A percentile compares a stretch with the other conserved stretches of the same genome.
phyloP scores from a whole-genome alignment of 2,329 filamentous ascomycete species.

The Ophiocordyceps camponoti-leonardi region DNA sequence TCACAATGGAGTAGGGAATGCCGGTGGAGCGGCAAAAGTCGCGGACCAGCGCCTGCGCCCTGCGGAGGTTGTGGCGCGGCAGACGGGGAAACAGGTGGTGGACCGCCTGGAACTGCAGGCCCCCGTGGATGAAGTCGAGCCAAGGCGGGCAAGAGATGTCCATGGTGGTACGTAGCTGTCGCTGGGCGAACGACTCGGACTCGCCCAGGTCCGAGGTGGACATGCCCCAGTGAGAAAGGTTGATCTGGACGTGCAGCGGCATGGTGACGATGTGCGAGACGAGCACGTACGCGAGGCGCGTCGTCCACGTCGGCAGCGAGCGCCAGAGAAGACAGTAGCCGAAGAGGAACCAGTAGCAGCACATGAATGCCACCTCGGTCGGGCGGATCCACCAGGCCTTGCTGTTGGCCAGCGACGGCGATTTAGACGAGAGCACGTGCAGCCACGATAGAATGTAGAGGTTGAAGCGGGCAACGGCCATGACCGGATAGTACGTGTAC shows the following conservation, averaged over 20 bases:
- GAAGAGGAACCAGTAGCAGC: conserved; percentile 74
- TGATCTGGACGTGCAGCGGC: conserved; percentile 78
- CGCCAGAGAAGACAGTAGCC: conserved; percentile 59
- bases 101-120: conserved; percentile 76
- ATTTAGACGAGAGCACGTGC: conserved; percentile 35
- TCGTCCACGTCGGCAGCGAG: conserved; percentile 6
- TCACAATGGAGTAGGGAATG: conserved; percentile 73
- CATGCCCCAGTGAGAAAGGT: conserved; percentile 86
- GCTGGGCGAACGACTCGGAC: conserved; percentile 74
- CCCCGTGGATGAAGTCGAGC: conserved; percentile 81
- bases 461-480: conserved; percentile 73
- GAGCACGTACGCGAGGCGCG: conserved; percentile 56
- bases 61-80: conserved; percentile 68
- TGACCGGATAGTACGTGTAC: conserved; percentile 68
- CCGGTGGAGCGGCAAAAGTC: conserved; percentile 69
- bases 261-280: conserved; percentile 67
- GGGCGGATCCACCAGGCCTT: conserved; percentile 38
- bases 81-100: conserved; percentile 76
- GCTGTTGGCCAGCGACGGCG: conserved; percentile 29
- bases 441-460: conserved; percentile 74
- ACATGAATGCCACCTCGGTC: neutral
- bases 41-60: conserved; percentile 56
- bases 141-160: conserved; percentile 76
- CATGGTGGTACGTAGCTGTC: conserved; percentile 87
- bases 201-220: conserved; percentile 73